A percentile compares a stretch with the other conserved stretches of the same genome.
Conservation (phyloP, 208 protist genomes). For the Leishmania major region DNA sequence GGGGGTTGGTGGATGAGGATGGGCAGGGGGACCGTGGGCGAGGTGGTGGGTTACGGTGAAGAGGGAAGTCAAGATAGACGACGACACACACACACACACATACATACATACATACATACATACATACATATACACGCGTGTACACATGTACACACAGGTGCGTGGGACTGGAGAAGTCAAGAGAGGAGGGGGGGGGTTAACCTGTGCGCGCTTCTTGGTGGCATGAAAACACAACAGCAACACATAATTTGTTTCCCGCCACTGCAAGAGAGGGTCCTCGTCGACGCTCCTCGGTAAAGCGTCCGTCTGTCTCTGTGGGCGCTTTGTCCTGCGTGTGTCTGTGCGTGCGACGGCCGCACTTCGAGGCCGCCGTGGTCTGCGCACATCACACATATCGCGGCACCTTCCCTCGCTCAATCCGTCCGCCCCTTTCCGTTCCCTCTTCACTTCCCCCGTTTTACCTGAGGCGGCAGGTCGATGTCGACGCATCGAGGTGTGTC, state of each 20-base stretch:
- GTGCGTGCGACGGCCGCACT: not conserved
- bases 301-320: not conserved
- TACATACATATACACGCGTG: not conserved
- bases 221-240: no score
- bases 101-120: no score
- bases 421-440: not conserved
- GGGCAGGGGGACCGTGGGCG: not conserved
- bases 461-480: not conserved
- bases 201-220: no score
- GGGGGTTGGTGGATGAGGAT: not conserved
- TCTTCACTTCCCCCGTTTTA: not conserved
- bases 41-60: not conserved
- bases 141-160: not conserved
- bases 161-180: not conserved
- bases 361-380: not conserved
- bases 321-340: not conserved
- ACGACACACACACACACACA: not conserved
- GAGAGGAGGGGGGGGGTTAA: not conserved
- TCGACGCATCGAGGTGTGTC: not conserved
- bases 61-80: not conserved
- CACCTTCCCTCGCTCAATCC: not conserved
- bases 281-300: not conserved
- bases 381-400: not conserved
- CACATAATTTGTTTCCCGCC: no score
- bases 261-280: not conserved